A percentile compares a stretch with the other conserved stretches of the same genome.
Conservation (phyloP, 768 basidiomycete species). For the Rhodotorula taiwanensis region DNA sequence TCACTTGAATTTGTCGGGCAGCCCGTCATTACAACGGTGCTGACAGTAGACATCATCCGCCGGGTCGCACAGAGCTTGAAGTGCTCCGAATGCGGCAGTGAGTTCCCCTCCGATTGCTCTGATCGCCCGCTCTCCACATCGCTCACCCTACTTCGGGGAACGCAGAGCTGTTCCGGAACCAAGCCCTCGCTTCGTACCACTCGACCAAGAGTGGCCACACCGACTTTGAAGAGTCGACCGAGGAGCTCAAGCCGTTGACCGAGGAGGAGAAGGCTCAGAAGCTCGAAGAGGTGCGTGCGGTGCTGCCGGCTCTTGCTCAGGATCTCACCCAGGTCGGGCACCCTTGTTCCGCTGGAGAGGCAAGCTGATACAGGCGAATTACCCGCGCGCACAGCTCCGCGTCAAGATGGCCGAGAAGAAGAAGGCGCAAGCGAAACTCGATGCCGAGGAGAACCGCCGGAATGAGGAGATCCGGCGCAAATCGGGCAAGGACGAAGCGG, state of each 20-base stretch:
- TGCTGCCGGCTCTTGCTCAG: background rate
- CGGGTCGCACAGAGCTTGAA: slow-evolving; percentile 36
- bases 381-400: slow-evolving; percentile 49
- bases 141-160: too few relatives aligned
- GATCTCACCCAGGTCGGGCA: background rate
- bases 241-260: slow-evolving; percentile 93
- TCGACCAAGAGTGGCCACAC: slow-evolving; percentile 72
- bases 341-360: too few relatives aligned
- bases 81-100: slow-evolving; percentile 38
- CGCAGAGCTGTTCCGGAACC: slow-evolving; percentile 70
- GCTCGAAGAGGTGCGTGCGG: slow-evolving; percentile 57
- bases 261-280: slow-evolving; percentile 85
- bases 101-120: background rate
- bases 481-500: slow-evolving; percentile 72
- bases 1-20: too few relatives aligned
- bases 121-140: background rate
- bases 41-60: too few relatives aligned
- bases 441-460: slow-evolving; percentile 60
- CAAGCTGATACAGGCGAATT: too few relatives aligned
- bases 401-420: slow-evolving; percentile 76
- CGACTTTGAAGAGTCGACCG: slow-evolving; percentile 89
- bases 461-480: slow-evolving; percentile 79
- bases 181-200: slow-evolving; percentile 55
- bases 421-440: slow-evolving; percentile 61
- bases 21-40: too few relatives aligned